These are phyloP conservation scores for Cucurbita pepo DNA, from an alignment of 306 rosid genomes.

Conservation along the genomic window DNA sequence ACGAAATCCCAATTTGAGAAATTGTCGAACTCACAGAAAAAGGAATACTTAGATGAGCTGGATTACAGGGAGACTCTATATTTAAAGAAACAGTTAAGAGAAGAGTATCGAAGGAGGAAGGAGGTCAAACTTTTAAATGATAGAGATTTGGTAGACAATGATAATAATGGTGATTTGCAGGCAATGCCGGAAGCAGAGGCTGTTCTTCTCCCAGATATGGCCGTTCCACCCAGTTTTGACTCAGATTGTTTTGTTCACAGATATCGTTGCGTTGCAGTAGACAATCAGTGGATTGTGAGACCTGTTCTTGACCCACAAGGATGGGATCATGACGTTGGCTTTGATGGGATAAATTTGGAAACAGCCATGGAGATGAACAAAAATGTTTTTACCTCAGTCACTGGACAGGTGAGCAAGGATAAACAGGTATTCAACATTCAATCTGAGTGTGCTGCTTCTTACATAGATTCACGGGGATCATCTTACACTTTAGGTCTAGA, in stretches of 20 bases:
- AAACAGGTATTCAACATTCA: constrained; percentile 66
- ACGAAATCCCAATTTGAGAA: constrained; percentile 65
- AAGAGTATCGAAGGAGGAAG: constrained; percentile 39
- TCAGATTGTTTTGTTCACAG: constrained; percentile 48
- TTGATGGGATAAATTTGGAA: constrained; percentile 84
- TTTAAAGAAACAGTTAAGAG: constrained; percentile 78
- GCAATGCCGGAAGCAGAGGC: constrained; percentile 48
- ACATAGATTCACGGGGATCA: constrained; percentile 42
- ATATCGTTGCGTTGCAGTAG: constrained; percentile 55
- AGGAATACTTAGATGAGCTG: constrained; percentile 76
- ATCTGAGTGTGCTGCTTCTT: constrained; percentile 69
- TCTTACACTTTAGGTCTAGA: constrained; percentile 56
- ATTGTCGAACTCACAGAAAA: constrained; percentile 53
- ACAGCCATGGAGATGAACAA: constrained; percentile 37
- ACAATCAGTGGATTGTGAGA: constrained; percentile 68
- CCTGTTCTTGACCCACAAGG: constrained; percentile 95
- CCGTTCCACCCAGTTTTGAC: constrained; percentile 66
- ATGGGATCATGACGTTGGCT: constrained; percentile 90
- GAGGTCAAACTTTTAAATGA: constrained; percentile 30
- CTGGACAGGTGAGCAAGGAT: constrained; percentile 76
- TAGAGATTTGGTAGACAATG: constrained; percentile 14
- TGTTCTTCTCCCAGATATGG: constrained; percentile 68
- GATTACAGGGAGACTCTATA: constrained; percentile 87
- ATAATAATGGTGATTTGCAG: constrained; percentile 37
- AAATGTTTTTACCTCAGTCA: constrained; percentile 34